Evolutionary conservation across 352 stramenopile species (phyloP).

Genomic region (Pythium apleroticum): DNA sequence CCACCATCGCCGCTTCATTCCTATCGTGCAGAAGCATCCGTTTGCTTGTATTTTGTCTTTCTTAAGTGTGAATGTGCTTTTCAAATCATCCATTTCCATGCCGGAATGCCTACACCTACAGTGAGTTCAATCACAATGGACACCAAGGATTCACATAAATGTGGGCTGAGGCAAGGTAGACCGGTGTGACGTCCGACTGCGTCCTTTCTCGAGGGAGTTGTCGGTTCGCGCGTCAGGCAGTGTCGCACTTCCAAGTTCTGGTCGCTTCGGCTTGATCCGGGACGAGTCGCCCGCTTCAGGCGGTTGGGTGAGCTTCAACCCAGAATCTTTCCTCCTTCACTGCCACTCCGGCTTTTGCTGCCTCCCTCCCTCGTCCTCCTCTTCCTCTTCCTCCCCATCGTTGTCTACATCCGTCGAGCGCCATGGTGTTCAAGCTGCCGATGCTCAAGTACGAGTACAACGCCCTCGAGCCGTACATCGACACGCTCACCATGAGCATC

Average conservation of each 20-base stretch:
- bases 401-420: background rate
- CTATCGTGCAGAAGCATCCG: background rate
- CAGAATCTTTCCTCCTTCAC: background rate
- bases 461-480: conserved; percentile 50
- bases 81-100: too few relatives aligned
- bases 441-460: conserved; percentile 55
- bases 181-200: too few relatives aligned
- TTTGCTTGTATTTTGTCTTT: background rate
- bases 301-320: background rate
- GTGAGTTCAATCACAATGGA: too few relatives aligned
- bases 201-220: background rate
- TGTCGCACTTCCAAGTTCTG: background rate
- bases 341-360: background rate
- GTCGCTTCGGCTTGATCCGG: background rate
- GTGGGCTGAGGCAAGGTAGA: too few relatives aligned
- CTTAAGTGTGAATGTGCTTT: background rate
- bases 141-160: too few relatives aligned
- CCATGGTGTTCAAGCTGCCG: conserved; percentile 42
- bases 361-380: background rate
- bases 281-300: background rate
- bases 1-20: background rate
- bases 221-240: background rate
- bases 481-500: conserved; percentile 56
- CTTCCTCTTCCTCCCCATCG: background rate
- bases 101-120: too few relatives aligned